Base-by-base conservation (phyloP, 768 basidiomycete species). In the Rhizopogon roseolus region DNA sequence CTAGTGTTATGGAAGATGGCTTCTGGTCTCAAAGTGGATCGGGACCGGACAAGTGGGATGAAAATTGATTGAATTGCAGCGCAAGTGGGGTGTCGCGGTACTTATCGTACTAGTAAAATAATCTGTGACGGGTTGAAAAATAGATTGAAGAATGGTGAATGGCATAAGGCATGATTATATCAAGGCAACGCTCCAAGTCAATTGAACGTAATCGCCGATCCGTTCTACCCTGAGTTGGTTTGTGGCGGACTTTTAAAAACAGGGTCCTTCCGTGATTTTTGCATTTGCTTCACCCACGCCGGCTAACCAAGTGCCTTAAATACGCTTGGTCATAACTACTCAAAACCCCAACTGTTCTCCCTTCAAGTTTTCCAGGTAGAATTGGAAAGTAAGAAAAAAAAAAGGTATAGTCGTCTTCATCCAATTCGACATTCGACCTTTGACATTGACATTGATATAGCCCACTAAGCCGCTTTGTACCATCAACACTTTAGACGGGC, bases 401-500 rank as follows among this genome's bases (percentile, higher is more conserved):
- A 60, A 80, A 81, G 74, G 79, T 80, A 10, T 77, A 59, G 57
- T 70, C 64, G 55, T 61, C 55, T 48, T 45, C 61, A 50, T 52
- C 58, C n/a, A 52, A 45, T 61, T 27, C 16, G 6, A n/a, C 57
- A 19, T 42, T 62, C 57, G 53, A 44, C n/a, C 59, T 59, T 56
- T 61, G 58, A 45, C 49, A 40, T 53, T 55, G 3, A 22, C 22
- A 22, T 22, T 22, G 22, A 22, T 22, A 22, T 22, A 73, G 79
- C 75, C 73, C 70, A 65, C 72, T 65, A 70, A 75, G 77, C 80
- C 79, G 71, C 75, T 77, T 81, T 91, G 88, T 91, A 91, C 66
- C 84, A 90, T 77, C 87, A 89, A 74, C 80, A 77, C 79, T 77
- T 63, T 83, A 84, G 83, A 86, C 82, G 77, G 82, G 81, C 82